Evolutionary conservation across 225 moss, liverwort and hornwort species (phyloP).

Genomic region (Sphagnum tenellum): DNA sequence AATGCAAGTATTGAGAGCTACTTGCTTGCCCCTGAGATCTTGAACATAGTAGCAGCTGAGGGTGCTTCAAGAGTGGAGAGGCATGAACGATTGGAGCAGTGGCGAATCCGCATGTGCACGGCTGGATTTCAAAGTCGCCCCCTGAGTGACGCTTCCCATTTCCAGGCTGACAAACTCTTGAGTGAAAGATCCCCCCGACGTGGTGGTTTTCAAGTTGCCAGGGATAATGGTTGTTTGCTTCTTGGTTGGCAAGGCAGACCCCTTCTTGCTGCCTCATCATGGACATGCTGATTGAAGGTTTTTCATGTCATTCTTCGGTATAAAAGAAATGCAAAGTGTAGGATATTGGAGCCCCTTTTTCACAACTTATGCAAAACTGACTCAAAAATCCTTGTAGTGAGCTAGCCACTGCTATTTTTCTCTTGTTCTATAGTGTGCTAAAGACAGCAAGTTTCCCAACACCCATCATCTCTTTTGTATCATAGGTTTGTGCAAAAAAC

Average conservation of each 20-base stretch:
- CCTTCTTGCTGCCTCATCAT: slow-evolving; percentile 46
- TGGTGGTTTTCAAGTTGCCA: slow-evolving; percentile 21
- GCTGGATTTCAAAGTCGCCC: slow-evolving; percentile 32
- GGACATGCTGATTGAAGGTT: slow-evolving; percentile 27
- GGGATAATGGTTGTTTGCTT: slow-evolving; percentile 35
- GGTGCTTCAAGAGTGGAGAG: slow-evolving; percentile 33
- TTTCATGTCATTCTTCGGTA: too few species aligned
- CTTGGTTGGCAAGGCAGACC: slow-evolving; percentile 44
- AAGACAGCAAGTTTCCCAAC: too few species aligned
- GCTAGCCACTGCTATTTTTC: too few species aligned
- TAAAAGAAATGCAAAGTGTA: too few species aligned
- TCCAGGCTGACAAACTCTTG: slow-evolving; percentile 43
- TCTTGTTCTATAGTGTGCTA: too few species aligned
- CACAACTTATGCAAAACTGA: too few species aligned
- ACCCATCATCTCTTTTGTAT: too few species aligned
- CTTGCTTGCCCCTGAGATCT: slow-evolving; percentile 47
- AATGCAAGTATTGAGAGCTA: slow-evolving; percentile 31
- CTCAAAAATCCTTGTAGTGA: too few species aligned
- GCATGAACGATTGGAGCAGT: slow-evolving; percentile 46
- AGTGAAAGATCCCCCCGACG: slow-evolving; percentile 18
- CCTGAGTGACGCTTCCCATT: slow-evolving; percentile 24
- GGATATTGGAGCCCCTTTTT: too few species aligned
- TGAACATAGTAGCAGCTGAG: slow-evolving; percentile 53
- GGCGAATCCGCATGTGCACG: slow-evolving; percentile 34
- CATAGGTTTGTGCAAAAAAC: too few species aligned